phyloP scores from a whole-genome alignment of 371 early-diverging fungal species.

The Polyrhizophydium stewartii region DNA sequence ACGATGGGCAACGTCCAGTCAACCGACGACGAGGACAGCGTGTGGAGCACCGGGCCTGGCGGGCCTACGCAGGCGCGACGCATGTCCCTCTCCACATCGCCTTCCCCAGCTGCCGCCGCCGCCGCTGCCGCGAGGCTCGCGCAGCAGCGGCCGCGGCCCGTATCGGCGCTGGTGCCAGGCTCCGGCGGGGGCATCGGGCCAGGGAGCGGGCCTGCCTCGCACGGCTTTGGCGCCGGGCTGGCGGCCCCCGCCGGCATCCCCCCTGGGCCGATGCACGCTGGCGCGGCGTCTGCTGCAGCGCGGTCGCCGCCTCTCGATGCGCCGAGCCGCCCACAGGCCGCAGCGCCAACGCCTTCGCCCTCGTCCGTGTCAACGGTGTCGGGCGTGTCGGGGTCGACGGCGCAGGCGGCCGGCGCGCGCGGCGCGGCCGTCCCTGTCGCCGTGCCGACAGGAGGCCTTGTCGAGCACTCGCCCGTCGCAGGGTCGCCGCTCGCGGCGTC shows the following conservation, averaged over 20 bases:
- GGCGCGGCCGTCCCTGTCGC: neutral
- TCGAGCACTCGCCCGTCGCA: conserved; percentile 18
- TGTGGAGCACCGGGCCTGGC: too few species aligned
- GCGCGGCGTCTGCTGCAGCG: neutral
- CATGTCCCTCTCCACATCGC: too few species aligned
- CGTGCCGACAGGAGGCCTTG: conserved; percentile 2
- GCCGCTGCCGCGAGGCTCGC: too few species aligned
- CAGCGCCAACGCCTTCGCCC: neutral
- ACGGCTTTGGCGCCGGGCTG: neutral
- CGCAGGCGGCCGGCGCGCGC: neutral
- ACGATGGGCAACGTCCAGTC: too few species aligned
- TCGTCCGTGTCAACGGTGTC: neutral
- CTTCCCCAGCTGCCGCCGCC: too few species aligned
- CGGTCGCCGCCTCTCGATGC: neutral
- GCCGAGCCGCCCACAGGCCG: neutral
- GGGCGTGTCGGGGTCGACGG: neutral
- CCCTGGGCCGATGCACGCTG: neutral
- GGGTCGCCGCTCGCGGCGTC: conserved; percentile 19
- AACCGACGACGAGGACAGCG: too few species aligned
- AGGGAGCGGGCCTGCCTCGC: neutral
- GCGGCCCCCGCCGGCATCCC: neutral
- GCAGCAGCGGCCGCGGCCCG: neutral
- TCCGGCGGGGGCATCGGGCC: too few species aligned
- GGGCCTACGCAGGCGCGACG: too few species aligned
- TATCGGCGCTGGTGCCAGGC: neutral